Evolutionary conservation across 2,329 filamentous ascomycete genomes (phyloP).

Genomic region (Ophiostoma himal-ulmi): DNA sequence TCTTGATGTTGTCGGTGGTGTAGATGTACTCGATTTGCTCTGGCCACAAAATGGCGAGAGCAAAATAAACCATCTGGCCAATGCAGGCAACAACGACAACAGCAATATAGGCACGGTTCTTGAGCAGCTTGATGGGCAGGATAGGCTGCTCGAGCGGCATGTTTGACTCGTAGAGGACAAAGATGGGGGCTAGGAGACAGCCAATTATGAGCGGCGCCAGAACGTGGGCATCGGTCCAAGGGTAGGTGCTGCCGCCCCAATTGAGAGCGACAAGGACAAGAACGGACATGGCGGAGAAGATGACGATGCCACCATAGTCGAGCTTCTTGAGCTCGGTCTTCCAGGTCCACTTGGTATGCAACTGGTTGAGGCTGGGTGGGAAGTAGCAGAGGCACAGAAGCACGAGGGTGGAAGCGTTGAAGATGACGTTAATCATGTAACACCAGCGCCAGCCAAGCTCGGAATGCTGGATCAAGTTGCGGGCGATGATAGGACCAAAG

Average conservation of each 20-base stretch:
- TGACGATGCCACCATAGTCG: conserved; percentile 40
- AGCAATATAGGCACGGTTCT: conserved; percentile 25
- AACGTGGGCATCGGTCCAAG: conserved; percentile 37
- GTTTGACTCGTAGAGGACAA: neutral
- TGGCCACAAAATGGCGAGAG: conserved; percentile 37
- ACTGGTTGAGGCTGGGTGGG: conserved; percentile 26
- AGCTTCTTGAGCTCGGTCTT: conserved; percentile 27
- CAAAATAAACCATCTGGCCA: conserved; percentile 37
- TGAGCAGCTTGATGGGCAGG: neutral
- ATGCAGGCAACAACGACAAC: conserved; percentile 33
- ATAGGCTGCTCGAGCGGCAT: neutral
- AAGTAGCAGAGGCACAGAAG: conserved; percentile 37
- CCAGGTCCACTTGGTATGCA: neutral
- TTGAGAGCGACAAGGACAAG: conserved; percentile 44
- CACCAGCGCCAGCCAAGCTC: conserved; percentile 38
- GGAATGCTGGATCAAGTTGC: conserved; percentile 33
- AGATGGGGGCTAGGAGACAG: conserved; percentile 25
- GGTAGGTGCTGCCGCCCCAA: conserved; percentile 40
- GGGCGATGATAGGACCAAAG: conserved; percentile 33
- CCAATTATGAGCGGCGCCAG: conserved; percentile 33
- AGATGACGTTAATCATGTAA: conserved; percentile 40
- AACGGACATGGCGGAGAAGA: conserved; percentile 42
- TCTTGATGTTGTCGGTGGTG: conserved; percentile 21
- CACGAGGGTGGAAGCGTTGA: conserved; percentile 33
- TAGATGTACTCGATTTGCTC: conserved; percentile 33